Evolutionary conservation across 257 asterid genomes (phyloP).

Genomic region (Primulina huaijiensis): DNA sequence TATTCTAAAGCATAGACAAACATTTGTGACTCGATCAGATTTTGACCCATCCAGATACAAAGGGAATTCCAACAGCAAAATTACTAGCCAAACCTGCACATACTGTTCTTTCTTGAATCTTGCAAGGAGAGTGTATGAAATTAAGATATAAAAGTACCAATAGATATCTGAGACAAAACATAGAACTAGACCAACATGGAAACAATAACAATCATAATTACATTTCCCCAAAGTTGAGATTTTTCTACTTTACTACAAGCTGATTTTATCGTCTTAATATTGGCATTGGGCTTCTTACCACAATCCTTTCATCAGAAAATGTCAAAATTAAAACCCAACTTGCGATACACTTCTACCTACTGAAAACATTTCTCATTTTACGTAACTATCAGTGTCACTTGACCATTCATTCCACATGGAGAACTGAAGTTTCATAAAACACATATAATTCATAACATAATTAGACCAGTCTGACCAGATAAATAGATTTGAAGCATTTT

Average conservation of each 20-base stretch:
- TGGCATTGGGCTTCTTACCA: neutral
- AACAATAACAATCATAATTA: neutral
- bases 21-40: neutral
- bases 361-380: neutral
- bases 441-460: too few species aligned
- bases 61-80: neutral
- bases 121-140: neutral
- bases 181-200: neutral
- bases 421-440: neutral
- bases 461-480: neutral
- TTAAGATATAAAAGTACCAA: neutral
- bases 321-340: neutral
- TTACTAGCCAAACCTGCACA: neutral
- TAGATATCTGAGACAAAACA: neutral
- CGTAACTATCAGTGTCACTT: constrained; percentile 3
- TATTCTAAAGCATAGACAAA: neutral
- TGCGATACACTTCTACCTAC: neutral
- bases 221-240: neutral
- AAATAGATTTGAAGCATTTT: too few species aligned
- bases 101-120: neutral
- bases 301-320: neutral
- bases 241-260: neutral
- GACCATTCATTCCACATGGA: neutral
- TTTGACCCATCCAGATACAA: neutral
- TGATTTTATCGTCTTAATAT: neutral